A percentile compares a stretch with the other conserved stretches of the same genome.
These are phyloP conservation scores for Ogataea wickerhamii DNA, from an alignment of 805 yeast genomes.

Conservation along the genomic window DNA sequence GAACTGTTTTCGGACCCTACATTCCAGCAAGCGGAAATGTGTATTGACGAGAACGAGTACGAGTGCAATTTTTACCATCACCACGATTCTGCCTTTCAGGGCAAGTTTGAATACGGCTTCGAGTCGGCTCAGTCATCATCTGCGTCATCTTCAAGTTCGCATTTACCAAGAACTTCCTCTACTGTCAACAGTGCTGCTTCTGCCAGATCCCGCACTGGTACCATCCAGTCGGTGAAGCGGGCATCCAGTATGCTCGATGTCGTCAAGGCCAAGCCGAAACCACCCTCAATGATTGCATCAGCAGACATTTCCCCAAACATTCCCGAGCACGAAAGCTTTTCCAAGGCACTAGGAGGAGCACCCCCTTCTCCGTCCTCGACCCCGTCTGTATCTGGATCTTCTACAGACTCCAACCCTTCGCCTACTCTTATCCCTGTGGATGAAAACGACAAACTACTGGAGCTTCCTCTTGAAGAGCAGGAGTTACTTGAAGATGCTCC, in stretches of 20 bases:
- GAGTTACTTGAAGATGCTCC: slow-evolving; percentile 2
- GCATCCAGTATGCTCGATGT: slow-evolving; percentile 16
- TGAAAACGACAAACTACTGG: slow-evolving; percentile 1
- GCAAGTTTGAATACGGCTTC: slow-evolving; percentile 22
- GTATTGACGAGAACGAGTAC: slow-evolving; percentile 46
- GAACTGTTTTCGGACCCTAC: slow-evolving; percentile 64
- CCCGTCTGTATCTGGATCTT: neutral
- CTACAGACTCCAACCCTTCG: slow-evolving; percentile 3
- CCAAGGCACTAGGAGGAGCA: neutral
- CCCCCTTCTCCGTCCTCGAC: slow-evolving; percentile 7
- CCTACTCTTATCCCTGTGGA: neutral
- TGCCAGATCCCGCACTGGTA: slow-evolving; percentile 15
- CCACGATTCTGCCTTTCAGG: slow-evolving; percentile 15
- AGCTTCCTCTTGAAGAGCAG: slow-evolving; percentile 2
- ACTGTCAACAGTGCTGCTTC: slow-evolving; percentile 12
- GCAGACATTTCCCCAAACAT: slow-evolving; percentile 6
- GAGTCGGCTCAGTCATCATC: slow-evolving; percentile 10
- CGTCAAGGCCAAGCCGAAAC: slow-evolving; percentile 10
- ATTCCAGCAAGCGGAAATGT: slow-evolving; percentile 60
- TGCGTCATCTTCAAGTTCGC: slow-evolving; percentile 8
- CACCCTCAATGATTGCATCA: slow-evolving; percentile 12
- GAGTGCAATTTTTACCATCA: slow-evolving; percentile 27
- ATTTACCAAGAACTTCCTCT: slow-evolving; percentile 7
- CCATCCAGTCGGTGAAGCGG: slow-evolving; percentile 9
- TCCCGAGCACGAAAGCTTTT: slow-evolving; percentile 7